Evolutionary conservation across 805 yeast genomes (phyloP).

Genomic region (Ogataea chonburiensis): DNA sequence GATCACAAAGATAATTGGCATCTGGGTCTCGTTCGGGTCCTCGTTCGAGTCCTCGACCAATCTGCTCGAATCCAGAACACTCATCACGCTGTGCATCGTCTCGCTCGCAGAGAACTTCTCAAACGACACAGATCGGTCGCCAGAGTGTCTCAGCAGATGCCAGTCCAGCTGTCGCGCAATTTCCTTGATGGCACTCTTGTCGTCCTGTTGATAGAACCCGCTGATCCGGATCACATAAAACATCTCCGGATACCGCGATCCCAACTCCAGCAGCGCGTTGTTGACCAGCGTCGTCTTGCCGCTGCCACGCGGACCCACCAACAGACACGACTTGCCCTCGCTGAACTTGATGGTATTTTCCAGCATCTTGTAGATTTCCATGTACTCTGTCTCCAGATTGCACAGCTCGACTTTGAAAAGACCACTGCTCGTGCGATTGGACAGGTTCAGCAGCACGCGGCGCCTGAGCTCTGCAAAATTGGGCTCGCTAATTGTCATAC

Average conservation of each 20-base stretch:
- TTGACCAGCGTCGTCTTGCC: conserved; percentile 73
- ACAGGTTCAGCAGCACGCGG: conserved; percentile 19
- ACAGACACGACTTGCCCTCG: conserved; percentile 78
- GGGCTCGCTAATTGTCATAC: conserved; percentile 10
- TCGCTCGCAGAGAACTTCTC: conserved; percentile 38
- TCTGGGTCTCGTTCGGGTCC: conserved; percentile 27
- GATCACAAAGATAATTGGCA: conserved; percentile 71
- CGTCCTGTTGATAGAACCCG: conserved; percentile 73
- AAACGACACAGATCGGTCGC: conserved; percentile 9
- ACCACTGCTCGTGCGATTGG: conserved; percentile 22
- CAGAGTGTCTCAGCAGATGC: conserved; percentile 22
- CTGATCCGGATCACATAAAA: conserved; percentile 64
- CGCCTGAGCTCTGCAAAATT: background rate
- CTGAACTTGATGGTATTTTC: conserved; percentile 62
- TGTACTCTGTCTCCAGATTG: conserved; percentile 40
- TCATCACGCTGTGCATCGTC: conserved; percentile 58
- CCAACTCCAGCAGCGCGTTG: conserved; percentile 49
- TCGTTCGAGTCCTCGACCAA: conserved; percentile 14
- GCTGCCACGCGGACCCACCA: conserved; percentile 76
- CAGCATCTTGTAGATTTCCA: conserved; percentile 56
- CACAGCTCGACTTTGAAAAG: conserved; percentile 24
- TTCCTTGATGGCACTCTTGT: conserved; percentile 75
- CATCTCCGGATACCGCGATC: conserved; percentile 42
- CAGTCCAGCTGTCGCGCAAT: conserved; percentile 80
- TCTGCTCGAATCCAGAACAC: conserved; percentile 45